Conservation (phyloP, 805 yeast genomes). For the Saccharomycopsis sp. region DNA sequence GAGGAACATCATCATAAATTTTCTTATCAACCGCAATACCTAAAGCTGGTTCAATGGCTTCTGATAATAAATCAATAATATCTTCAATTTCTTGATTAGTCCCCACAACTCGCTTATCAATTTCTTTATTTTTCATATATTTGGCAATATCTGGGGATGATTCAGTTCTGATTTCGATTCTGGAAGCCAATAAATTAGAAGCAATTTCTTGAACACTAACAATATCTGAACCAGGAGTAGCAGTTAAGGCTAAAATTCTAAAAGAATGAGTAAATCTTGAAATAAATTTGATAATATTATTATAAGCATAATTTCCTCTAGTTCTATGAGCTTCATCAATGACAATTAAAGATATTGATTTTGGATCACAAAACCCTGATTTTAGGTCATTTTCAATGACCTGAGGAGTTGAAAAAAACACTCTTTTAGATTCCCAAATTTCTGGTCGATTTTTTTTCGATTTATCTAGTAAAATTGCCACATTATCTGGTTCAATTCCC, state of each 20-base stretch:
- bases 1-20: slow-evolving; percentile 55
- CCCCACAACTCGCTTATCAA: slow-evolving; percentile 49
- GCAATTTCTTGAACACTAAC: slow-evolving; percentile 85
- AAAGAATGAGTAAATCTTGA: slow-evolving; percentile 54
- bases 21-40: slow-evolving; percentile 52
- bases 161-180: slow-evolving; percentile 80
- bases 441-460: slow-evolving; percentile 51
- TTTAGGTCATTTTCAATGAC: slow-evolving; percentile 85
- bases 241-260: slow-evolving; percentile 80
- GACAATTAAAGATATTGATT: slow-evolving; percentile 61
- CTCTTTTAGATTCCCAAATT: slow-evolving; percentile 69
- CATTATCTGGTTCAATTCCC: slow-evolving; percentile 66
- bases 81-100: slow-evolving; percentile 44
- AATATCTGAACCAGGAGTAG: slow-evolving; percentile 87
- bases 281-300: slow-evolving; percentile 63
- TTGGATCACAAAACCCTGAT: slow-evolving; percentile 68
- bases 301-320: slow-evolving; percentile 82
- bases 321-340: slow-evolving; percentile 96
- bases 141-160: slow-evolving; percentile 66
- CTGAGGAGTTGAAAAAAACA: slow-evolving; percentile 93
- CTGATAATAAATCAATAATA: slow-evolving; percentile 43
- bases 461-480: slow-evolving; percentile 66
- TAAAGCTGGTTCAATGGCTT: slow-evolving; percentile 58
- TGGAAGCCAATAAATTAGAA: slow-evolving; percentile 59
- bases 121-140: slow-evolving; percentile 61